A percentile compares a stretch with the other conserved stretches of the same genome.
Conservation (phyloP, 257 asterid genomes). For the Perilla frutescens region DNA sequence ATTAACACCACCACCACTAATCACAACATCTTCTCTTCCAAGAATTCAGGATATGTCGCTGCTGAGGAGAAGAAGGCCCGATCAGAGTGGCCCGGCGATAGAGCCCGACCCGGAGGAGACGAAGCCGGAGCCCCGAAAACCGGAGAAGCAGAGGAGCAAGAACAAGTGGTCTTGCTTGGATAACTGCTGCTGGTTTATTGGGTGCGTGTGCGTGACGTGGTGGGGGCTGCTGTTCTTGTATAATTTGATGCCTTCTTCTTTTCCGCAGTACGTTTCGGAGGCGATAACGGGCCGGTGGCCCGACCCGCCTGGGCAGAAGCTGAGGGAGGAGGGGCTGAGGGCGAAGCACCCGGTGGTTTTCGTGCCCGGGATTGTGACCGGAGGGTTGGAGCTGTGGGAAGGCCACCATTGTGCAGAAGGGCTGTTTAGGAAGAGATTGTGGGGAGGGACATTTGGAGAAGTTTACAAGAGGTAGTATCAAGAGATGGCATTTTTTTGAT, state of each 20-base stretch:
- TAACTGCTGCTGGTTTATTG: slow-evolving; percentile 81
- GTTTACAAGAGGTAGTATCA: slow-evolving; percentile 76
- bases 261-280: slow-evolving; percentile 82
- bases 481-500: not conserved
- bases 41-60: slow-evolving; percentile 40
- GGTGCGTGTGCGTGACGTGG: slow-evolving; percentile 71
- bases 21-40: not conserved
- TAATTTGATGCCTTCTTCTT: slow-evolving; percentile 84
- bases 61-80: slow-evolving; percentile 57
- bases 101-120: slow-evolving; percentile 43
- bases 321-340: slow-evolving; percentile 67
- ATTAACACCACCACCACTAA: not conserved
- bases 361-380: slow-evolving; percentile 91
- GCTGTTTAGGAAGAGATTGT: slow-evolving; percentile 81
- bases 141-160: slow-evolving; percentile 35
- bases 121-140: slow-evolving; percentile 38
- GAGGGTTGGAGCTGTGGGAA: slow-evolving; percentile 91
- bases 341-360: slow-evolving; percentile 92
- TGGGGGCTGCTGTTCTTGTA: slow-evolving; percentile 70
- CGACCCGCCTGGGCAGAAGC: slow-evolving; percentile 85
- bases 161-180: slow-evolving; percentile 77
- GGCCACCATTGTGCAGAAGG: slow-evolving; percentile 90
- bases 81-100: slow-evolving; percentile 40
- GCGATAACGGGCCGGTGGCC: slow-evolving; percentile 80
- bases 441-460: slow-evolving; percentile 98